Conservation (phyloP, 2,329 filamentous ascomycete species). For the Pyricularia sp. region DNA sequence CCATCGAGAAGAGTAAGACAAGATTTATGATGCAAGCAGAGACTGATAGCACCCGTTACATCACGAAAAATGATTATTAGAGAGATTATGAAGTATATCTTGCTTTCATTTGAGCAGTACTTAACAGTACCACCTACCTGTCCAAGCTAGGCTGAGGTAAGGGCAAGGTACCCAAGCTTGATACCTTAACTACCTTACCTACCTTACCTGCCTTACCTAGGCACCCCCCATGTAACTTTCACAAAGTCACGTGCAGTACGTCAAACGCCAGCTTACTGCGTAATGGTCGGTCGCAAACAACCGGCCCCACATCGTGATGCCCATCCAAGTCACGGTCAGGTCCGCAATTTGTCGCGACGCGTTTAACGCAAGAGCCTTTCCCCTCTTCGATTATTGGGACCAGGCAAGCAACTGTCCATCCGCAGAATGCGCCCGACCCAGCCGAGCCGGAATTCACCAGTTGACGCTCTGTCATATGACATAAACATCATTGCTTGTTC, state of each 20-base stretch:
- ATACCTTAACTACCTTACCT: too few species aligned
- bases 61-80: neutral
- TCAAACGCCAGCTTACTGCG: neutral
- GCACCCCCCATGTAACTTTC: neutral
- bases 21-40: neutral
- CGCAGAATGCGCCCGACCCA: neutral
- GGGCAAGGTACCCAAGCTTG: too few species aligned
- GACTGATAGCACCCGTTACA: neutral
- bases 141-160: too few species aligned
- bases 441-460: neutral
- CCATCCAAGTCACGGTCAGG: neutral
- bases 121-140: too few species aligned
- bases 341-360: neutral
- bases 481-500: neutral
- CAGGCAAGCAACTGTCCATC: neutral
- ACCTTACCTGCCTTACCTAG: too few species aligned
- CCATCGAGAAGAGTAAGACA: neutral
- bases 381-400: neutral
- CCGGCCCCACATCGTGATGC: neutral
- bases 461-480: neutral
- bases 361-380: neutral
- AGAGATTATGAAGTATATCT: neutral
- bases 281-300: neutral
- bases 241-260: neutral
- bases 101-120: too few species aligned